A percentile compares a stretch with the other conserved stretches of the same genome.
phyloP scores from a whole-genome alignment of 2,329 filamentous ascomycete genomes.

The Penicillium brasilianum region DNA sequence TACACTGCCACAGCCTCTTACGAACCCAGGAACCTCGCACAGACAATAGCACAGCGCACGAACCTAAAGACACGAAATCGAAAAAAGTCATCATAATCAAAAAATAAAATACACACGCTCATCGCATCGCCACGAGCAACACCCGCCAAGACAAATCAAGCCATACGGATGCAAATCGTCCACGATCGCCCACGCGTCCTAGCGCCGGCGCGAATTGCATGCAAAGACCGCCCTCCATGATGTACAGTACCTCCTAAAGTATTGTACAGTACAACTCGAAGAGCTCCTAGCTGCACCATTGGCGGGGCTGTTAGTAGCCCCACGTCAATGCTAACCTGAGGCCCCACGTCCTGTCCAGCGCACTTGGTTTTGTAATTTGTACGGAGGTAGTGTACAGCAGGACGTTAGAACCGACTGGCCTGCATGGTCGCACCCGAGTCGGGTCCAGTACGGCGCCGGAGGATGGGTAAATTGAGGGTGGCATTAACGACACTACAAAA shows the following conservation, averaged over 20 bases:
- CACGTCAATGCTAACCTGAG: background rate
- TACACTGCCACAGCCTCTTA: constrained; percentile 13
- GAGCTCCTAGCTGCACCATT: background rate
- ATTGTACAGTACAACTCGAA: background rate
- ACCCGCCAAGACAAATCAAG: background rate
- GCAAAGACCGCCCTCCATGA: background rate
- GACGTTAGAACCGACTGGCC: constrained; percentile 27
- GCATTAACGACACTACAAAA: too few species aligned
- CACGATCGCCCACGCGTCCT: background rate
- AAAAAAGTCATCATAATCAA: background rate
- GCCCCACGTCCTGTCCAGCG: background rate
- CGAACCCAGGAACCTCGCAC: constrained; percentile 7
- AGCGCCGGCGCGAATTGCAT: background rate
- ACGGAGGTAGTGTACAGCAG: background rate
- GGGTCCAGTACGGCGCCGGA: constrained; percentile 20
- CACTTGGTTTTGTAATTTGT: too few species aligned
- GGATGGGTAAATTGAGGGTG: background rate
- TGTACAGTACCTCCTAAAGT: too few species aligned
- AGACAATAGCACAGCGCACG: constrained; percentile 1
- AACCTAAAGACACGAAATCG: background rate
- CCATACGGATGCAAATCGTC: background rate
- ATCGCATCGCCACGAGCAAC: constrained; percentile 4
- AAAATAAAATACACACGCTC: background rate
- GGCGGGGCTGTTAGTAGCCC: background rate
- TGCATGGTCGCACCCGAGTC: constrained; percentile 30